Conservation (phyloP, 2,329 filamentous ascomycete species). For the Talaromyces rugulosus region DNA sequence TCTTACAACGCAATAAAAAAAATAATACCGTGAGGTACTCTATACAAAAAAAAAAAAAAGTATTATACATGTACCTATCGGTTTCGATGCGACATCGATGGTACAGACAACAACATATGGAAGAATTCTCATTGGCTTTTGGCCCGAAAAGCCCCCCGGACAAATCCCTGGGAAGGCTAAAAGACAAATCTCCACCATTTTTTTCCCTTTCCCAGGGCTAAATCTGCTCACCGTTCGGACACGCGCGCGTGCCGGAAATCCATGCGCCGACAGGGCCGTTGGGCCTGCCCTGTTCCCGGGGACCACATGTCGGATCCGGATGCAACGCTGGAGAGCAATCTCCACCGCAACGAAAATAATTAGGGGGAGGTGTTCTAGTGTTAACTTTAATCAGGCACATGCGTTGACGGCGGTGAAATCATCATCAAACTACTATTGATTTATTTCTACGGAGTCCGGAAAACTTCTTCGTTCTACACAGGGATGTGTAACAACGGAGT, state of each 20-base stretch:
- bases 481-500: neutral
- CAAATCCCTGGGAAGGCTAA: neutral
- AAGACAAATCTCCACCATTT: no score
- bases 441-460: neutral
- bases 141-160: neutral
- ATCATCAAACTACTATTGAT: neutral
- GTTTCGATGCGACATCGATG: neutral
- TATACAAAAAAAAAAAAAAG: neutral
- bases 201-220: neutral
- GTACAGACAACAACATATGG: neutral
- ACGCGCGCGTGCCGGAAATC: neutral
- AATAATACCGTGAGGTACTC: neutral
- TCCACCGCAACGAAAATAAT: conserved; percentile 1
- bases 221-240: neutral
- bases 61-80: neutral
- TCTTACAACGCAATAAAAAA: no score
- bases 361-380: neutral
- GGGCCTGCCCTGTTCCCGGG: neutral
- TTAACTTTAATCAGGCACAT: conserved; percentile 1
- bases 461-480: neutral
- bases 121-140: neutral
- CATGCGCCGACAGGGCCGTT: neutral
- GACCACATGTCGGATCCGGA: conserved; percentile 1
- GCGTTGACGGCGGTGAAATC: neutral
- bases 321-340: neutral